These are phyloP conservation scores for Fusarium bactridioides DNA, from an alignment of 2,329 filamentous ascomycete species.

Conservation along the genomic window DNA sequence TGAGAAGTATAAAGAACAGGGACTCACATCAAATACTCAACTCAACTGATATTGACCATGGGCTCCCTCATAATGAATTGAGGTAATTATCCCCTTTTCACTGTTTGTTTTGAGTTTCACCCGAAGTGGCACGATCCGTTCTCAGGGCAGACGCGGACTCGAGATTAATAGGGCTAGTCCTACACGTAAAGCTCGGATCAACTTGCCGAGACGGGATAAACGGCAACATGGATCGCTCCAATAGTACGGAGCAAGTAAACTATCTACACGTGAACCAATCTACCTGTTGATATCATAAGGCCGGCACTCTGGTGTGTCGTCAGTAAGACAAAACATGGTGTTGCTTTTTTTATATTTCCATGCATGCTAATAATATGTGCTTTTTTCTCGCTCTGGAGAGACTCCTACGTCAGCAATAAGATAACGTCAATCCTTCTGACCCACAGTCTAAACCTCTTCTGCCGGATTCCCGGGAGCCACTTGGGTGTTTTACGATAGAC, in stretches of 20 bases:
- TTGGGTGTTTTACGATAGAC: neutral
- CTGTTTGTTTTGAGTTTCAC: neutral
- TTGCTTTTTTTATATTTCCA: too few relatives aligned
- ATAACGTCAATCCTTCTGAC: neutral
- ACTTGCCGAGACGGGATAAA: neutral
- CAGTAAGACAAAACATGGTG: too few relatives aligned
- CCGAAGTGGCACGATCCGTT: neutral
- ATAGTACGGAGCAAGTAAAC: too few relatives aligned
- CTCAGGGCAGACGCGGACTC: neutral
- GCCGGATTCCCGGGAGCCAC: neutral
- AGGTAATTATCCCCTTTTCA: neutral
- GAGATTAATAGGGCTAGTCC: neutral
- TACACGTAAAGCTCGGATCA: neutral
- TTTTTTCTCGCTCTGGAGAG: fast-evolving
- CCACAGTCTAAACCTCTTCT: neutral
- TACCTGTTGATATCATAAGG: too few relatives aligned
- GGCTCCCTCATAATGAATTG: neutral
- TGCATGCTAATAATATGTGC: too few relatives aligned
- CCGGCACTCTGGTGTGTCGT: too few relatives aligned
- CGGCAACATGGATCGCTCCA: neutral
- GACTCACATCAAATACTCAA: neutral
- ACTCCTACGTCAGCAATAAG: neutral
- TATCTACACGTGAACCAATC: too few relatives aligned
- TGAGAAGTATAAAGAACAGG: neutral
- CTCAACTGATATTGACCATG: fast-evolving